Evolutionary conservation across 1,284 basidiomycete genomes (phyloP).

Genomic region (Athelia psychrophila): DNA sequence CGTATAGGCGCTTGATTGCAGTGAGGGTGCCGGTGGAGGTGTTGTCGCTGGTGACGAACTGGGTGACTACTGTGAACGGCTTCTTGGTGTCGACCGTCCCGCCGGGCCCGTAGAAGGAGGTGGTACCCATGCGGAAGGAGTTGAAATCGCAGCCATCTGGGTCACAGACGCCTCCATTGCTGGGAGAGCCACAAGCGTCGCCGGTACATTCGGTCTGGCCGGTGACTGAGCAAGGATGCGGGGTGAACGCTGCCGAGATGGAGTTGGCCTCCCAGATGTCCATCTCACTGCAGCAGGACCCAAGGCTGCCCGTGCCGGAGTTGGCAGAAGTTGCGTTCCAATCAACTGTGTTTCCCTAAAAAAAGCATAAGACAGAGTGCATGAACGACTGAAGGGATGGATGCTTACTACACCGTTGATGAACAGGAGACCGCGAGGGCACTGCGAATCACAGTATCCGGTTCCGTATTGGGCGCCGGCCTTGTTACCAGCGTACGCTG

Average conservation of each 20-base stretch:
- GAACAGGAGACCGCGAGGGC: conserved; percentile 54
- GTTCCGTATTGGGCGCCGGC: conserved; percentile 57
- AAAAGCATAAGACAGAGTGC: conserved; percentile 18
- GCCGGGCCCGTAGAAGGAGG: no score
- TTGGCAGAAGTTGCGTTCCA: conserved; percentile 29
- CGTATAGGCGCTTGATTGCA: conserved; percentile 54
- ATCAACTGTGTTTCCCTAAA: conserved; percentile 31
- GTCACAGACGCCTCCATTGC: no score
- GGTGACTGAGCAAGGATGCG: no score
- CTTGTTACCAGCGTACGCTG: conserved; percentile 48
- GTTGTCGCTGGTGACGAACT: no score
- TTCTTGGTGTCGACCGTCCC: no score
- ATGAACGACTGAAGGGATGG: conserved; percentile 12
- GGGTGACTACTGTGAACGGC: no score
- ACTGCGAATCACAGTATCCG: conserved; percentile 58
- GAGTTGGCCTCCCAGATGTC: no score
- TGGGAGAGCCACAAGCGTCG: no score
- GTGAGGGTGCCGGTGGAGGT: conserved; percentile 40
- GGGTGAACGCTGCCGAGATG: no score
- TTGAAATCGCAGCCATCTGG: no score
- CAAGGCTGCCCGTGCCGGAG: conserved; percentile 37
- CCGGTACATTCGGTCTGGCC: no score
- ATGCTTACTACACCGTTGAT: conserved; percentile 47
- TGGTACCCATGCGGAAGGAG: no score
- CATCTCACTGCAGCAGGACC: conserved; percentile 54